These are phyloP conservation scores for Fusarium piperis DNA, from an alignment of 2,329 filamentous ascomycete genomes.

Conservation along the genomic window DNA sequence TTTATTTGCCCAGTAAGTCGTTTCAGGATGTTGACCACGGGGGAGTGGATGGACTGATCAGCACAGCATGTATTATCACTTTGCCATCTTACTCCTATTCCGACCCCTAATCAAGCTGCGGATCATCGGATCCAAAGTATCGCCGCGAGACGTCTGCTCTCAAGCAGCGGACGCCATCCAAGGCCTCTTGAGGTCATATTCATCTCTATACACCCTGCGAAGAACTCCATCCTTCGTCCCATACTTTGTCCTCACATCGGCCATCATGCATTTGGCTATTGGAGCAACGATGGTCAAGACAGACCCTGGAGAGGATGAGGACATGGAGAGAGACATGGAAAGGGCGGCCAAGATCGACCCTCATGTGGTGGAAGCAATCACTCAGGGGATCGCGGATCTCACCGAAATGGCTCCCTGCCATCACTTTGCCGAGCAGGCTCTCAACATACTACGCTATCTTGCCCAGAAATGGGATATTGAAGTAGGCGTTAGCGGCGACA, in stretches of 20 bases:
- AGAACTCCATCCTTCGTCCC: conserved; percentile 69
- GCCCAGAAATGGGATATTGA: conserved; percentile 68
- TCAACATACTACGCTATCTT: conserved; percentile 67
- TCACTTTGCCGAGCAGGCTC: conserved; percentile 68
- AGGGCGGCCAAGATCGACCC: conserved; percentile 50
- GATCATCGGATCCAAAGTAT: conserved; percentile 70
- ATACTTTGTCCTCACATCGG: conserved; percentile 68
- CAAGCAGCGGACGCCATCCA: conserved; percentile 70
- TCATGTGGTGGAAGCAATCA: conserved; percentile 56
- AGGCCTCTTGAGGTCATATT: conserved; percentile 64
- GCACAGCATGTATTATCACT: conserved; percentile 74
- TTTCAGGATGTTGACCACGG: neutral
- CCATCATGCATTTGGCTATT: conserved; percentile 69
- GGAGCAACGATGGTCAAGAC: conserved; percentile 50
- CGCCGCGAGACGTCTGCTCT: conserved; percentile 72
- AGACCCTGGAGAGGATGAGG: conserved; percentile 26
- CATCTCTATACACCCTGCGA: conserved; percentile 66
- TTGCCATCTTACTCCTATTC: conserved; percentile 77
- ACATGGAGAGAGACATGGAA: conserved; percentile 48
- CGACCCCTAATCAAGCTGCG: conserved; percentile 74
- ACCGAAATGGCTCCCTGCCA: conserved; percentile 70
- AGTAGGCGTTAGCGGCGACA: conserved; percentile 53
- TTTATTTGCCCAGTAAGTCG: conserved; percentile 75
- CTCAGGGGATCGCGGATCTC: conserved; percentile 65
- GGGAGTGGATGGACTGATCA: conserved; percentile 1